Base-by-base conservation (phyloP, 495 filamentous ascomycete species). In the Sabuloglossum arenarium region DNA sequence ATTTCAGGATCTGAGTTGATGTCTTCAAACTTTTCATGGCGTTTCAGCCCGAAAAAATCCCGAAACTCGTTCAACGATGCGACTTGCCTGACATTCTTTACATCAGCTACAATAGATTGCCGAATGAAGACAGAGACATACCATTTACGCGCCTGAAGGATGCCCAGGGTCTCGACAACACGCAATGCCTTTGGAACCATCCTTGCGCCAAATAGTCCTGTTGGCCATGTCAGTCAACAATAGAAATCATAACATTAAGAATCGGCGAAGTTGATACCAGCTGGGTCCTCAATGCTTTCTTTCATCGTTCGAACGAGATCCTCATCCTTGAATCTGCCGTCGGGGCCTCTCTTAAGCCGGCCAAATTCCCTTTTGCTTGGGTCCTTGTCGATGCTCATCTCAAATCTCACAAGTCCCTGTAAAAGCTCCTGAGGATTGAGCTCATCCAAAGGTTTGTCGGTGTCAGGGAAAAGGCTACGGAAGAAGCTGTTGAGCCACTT, bases 31-130 rank as follows among this genome's bases (percentile, higher is more conserved):
- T 75, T 82, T 60, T 80, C 73, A 63, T 94, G 79, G 0, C 79
- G 78, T 57, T 79, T 75, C 19, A 95, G 69, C 9, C 78, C 80
- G 61, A 93, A 90, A 70, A 85, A 86, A 60, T 79, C 73, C 31
- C 88, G 73, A 70, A 95, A 89, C 66, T 95, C 88, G 65, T 95
- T 95, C 54, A 95, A 69, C 1, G 84, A 82, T 0, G 83, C 82
- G 23, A 88, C 62, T 59, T 88, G 85, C n/a, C n/a, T n/a, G n/a
- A n/a, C n/a, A n/a, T n/a, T n/a, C n/a, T n/a, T n/a, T n/a, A n/a
- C n/a, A n/a, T n/a, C n/a, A n/a, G n/a, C n/a, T n/a, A n/a, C n/a
- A n/a, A n/a, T n/a, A n/a, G n/a, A n/a, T n/a, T n/a, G n/a, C n/a
- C n/a, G n/a, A n/a, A n/a, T n/a, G n/a, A n/a, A n/a, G n/a, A n/a